Conservation (phyloP, 176 grass and related monocot genomes). For the Raddia distichophylla region DNA sequence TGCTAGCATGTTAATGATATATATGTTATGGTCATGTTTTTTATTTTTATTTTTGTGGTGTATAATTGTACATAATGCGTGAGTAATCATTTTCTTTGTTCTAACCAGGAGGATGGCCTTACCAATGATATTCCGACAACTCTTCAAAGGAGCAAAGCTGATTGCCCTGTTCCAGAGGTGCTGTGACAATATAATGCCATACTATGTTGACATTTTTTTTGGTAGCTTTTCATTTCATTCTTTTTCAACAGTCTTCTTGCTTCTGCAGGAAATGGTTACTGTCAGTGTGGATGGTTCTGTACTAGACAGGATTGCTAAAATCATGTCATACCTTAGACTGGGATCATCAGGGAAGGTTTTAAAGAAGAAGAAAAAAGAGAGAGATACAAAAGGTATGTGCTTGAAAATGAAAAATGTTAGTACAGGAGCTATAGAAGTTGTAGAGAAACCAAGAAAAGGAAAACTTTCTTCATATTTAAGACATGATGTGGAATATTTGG, state of each 20-base stretch:
- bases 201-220: not conserved
- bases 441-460: constrained; percentile 23
- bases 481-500: not conserved
- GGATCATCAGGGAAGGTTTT: constrained; percentile 98
- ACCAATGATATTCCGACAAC: constrained; percentile 95
- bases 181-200: not conserved
- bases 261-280: constrained; percentile 91
- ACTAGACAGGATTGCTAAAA: constrained; percentile 98
- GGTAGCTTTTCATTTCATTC: not conserved
- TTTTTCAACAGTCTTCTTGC: constrained; percentile 34
- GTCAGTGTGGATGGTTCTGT: constrained; percentile 95
- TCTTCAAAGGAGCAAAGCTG: constrained; percentile 97
- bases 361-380: constrained; percentile 99
- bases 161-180: constrained; percentile 80
- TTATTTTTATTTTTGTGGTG: constrained; percentile 1
- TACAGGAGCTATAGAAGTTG: not conserved
- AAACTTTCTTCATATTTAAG: not conserved
- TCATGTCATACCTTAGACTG: constrained; percentile 96
- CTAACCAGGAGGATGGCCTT: constrained; percentile 78
- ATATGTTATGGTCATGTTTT: not conserved
- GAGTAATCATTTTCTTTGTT: constrained; percentile 31
- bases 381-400: constrained; percentile 74
- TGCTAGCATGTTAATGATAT: constrained; percentile 10
- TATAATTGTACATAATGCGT: not conserved
- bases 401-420: constrained; percentile 8